These are phyloP conservation scores for Tolypocladium sp. DNA, from an alignment of 2,329 filamentous ascomycete species.

Conservation along the genomic window DNA sequence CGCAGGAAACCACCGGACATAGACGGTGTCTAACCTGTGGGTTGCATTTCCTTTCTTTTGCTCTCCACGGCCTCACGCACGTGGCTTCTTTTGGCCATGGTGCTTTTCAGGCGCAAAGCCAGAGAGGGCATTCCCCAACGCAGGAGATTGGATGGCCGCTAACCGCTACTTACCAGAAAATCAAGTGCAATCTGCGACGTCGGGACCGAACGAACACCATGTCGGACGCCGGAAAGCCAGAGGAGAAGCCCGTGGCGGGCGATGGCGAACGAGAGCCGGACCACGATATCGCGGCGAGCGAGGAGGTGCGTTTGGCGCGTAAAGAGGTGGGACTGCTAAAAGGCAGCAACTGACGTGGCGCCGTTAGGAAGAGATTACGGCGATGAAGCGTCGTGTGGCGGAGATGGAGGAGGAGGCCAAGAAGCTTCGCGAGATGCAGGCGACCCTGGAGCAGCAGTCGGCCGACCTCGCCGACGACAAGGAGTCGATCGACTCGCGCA, in stretches of 20 bases:
- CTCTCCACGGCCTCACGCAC: not conserved
- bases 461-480: conserved; percentile 83
- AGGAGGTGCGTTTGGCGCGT: conserved; percentile 25
- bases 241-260: conserved; percentile 17
- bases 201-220: conserved; percentile 11
- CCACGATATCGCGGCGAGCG: conserved; percentile 19
- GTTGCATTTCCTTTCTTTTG: not conserved
- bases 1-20: not conserved
- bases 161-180: not conserved
- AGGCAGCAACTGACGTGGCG: conserved; percentile 20
- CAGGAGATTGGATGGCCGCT: not conserved
- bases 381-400: conserved; percentile 78
- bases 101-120: not conserved
- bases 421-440: conserved; percentile 81
- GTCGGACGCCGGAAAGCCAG: conserved; percentile 23
- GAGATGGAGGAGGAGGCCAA: conserved; percentile 88
- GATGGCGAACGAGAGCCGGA: conserved; percentile 19
- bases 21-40: not conserved
- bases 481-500: conserved; percentile 89
- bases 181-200: conserved; percentile 2
- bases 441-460: conserved; percentile 73
- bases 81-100: not conserved
- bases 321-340: conserved; percentile 12
- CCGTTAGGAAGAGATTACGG: conserved; percentile 66
- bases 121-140: not conserved